Percentiles rank a stretch among this genome's conserved stretches.
phyloP scores from a whole-genome alignment of 352 stramenopile genomes.

The Globisporangium acanthophoron region DNA sequence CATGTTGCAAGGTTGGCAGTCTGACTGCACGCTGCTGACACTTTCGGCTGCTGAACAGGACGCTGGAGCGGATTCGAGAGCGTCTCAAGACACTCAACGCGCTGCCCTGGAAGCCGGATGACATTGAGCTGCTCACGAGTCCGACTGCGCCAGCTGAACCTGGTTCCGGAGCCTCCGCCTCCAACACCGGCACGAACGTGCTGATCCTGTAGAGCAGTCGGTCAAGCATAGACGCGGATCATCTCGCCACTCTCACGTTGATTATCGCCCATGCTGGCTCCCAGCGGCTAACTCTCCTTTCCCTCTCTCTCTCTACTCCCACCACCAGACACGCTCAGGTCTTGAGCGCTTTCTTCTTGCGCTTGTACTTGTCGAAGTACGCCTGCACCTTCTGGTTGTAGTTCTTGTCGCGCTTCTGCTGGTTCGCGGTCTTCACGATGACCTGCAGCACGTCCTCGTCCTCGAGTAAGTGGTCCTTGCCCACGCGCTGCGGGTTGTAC shows the following conservation, averaged over 20 bases:
- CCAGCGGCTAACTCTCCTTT: too few species aligned
- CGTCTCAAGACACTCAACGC: conserved; percentile 52
- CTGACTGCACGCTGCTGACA: not conserved
- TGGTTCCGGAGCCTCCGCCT: not conserved
- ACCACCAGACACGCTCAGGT: conserved; percentile 31
- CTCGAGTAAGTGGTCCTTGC: conserved; percentile 92
- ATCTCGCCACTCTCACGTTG: not conserved
- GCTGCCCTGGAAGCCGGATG: conserved; percentile 38
- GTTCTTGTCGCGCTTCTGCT: conserved; percentile 98
- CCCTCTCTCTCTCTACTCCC: not conserved
- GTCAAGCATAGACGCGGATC: not conserved
- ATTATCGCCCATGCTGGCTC: not conserved
- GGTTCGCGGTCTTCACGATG: conserved; percentile 97
- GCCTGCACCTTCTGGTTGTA: conserved; percentile 95
- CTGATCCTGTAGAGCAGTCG: not conserved
- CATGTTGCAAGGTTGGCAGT: not conserved
- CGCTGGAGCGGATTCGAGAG: conserved; percentile 52
- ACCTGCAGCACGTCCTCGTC: conserved; percentile 99
- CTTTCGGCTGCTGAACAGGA: conserved; percentile 22
- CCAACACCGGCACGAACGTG: not conserved
- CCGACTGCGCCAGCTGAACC: not conserved
- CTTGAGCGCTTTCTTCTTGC: conserved; percentile 93
- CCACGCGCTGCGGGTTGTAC: conserved; percentile 96
- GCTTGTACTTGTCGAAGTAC: conserved; percentile 96
- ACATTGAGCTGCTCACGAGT: conserved; percentile 34